These are phyloP conservation scores for Cruciata laevipes DNA, from an alignment of 257 asterid species.

Conservation along the genomic window DNA sequence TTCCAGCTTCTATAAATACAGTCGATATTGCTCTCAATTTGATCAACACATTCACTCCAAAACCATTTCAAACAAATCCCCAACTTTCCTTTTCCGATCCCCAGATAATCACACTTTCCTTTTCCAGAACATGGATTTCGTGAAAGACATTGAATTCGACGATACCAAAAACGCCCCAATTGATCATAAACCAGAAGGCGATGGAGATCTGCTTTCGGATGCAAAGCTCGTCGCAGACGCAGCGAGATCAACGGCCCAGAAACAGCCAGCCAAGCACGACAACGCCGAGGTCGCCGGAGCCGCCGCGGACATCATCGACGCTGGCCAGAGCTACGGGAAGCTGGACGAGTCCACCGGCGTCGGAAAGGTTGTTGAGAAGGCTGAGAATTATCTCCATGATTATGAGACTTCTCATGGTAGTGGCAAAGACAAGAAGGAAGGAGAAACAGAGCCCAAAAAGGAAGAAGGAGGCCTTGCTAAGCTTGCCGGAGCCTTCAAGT, in stretches of 20 bases:
- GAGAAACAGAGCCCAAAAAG: not conserved
- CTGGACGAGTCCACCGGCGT: conserved; percentile 20
- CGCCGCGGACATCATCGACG: conserved; percentile 45
- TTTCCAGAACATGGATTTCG: not conserved
- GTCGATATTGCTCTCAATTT: not conserved
- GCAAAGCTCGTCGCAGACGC: conserved; percentile 23
- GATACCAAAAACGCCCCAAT: not conserved
- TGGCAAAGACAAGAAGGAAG: not conserved
- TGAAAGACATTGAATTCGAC: not conserved
- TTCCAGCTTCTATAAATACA: not conserved
- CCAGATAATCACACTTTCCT: not conserved
- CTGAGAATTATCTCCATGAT: conserved; percentile 7
- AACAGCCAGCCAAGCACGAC: conserved; percentile 9
- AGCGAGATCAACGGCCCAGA: conserved; percentile 12
- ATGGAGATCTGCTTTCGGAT: conserved; percentile 3
- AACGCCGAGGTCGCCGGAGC: conserved; percentile 38
- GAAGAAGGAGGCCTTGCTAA: not conserved
- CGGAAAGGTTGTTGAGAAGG: conserved; percentile 9
- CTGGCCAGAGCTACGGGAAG: conserved; percentile 47
- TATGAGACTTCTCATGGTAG: conserved; percentile 1
- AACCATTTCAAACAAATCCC: not conserved
- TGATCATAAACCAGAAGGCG: not conserved
- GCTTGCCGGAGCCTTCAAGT: not conserved
- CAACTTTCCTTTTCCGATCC: not conserved
- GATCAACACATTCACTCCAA: not conserved